These are phyloP conservation scores for Colletotrichum phormii DNA, from an alignment of 2,329 filamentous ascomycete species.

Conservation along the genomic window DNA sequence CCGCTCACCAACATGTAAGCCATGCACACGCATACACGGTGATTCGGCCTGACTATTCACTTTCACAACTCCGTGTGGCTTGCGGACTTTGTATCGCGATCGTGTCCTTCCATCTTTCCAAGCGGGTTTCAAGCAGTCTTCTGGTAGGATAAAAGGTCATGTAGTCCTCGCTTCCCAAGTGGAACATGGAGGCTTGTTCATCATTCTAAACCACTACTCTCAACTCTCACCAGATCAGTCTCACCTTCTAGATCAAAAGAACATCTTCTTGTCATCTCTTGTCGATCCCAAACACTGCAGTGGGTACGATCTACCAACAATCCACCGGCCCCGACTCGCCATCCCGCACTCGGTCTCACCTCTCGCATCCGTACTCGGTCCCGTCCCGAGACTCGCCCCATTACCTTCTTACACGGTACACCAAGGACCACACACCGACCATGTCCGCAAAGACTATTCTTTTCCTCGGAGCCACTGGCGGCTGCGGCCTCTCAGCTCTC, in stretches of 20 bases:
- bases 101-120: background rate
- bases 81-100: background rate
- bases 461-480: slow-evolving; percentile 66
- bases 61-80: background rate
- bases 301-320: background rate
- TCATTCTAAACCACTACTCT: background rate
- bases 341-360: background rate
- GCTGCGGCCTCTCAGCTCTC: slow-evolving; percentile 60
- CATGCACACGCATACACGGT: background rate
- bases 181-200: background rate
- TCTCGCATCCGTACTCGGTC: slow-evolving; percentile 34
- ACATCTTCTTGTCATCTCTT: background rate
- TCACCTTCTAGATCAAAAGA: background rate
- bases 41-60: slow-evolving; percentile 17
- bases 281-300: background rate
- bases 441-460: slow-evolving; percentile 53
- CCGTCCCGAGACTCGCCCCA: background rate
- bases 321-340: background rate
- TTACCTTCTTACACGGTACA: background rate
- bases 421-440: background rate
- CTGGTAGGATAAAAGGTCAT: background rate
- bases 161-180: background rate
- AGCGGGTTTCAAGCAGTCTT: background rate
- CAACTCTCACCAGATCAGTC: background rate
- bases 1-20: background rate